A percentile compares a stretch with the other conserved stretches of the same genome.
Evolutionary conservation across 495 filamentous ascomycete genomes (phyloP).

Genomic region (Penicillium lividum): DNA sequence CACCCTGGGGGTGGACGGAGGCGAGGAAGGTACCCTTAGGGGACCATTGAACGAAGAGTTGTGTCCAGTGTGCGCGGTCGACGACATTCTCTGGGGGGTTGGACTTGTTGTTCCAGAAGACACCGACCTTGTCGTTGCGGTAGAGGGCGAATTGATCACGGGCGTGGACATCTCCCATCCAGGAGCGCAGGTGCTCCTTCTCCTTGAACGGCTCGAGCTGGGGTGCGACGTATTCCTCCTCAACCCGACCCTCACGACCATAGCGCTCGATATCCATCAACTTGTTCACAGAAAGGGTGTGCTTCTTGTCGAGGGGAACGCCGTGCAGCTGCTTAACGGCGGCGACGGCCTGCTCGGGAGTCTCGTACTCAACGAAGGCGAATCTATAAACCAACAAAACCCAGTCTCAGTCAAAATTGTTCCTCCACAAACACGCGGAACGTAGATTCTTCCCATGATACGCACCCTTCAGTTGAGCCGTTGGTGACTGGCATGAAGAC

Average conservation of each 20-base stretch:
- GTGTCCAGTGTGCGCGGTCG: conserved; percentile 92
- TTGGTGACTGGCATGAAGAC: conserved; percentile 92
- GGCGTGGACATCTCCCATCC: conserved; percentile 79
- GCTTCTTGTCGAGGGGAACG: conserved; percentile 87
- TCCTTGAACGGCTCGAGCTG: conserved; percentile 76
- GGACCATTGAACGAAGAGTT: conserved; percentile 96
- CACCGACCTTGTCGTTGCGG: conserved; percentile 83
- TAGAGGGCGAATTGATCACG: conserved; percentile 95
- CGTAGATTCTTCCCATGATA: conserved; percentile 10
- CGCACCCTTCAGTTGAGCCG: conserved; percentile 79
- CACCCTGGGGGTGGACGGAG: conserved; percentile 91
- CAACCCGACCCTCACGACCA: conserved; percentile 87
- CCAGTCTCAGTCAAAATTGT: conserved; percentile 16
- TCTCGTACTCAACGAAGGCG: conserved; percentile 94
- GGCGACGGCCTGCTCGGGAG: conserved; percentile 83
- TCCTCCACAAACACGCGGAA: not conserved
- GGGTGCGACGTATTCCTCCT: conserved; percentile 84
- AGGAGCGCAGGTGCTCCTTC: conserved; percentile 93
- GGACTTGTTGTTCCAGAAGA: conserved; percentile 97
- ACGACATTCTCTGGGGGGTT: conserved; percentile 85
- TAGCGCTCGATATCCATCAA: conserved; percentile 96
- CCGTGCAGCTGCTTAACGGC: conserved; percentile 84
- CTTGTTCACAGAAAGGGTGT: conserved; percentile 95
- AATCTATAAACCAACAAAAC: conserved; percentile 53
- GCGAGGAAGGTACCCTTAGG: conserved; percentile 91